Evolutionary conservation across 805 yeast species (phyloP), one percentile per base, ranked within the genome.

Genomic region (Jamesozyma rosinii): DNA sequence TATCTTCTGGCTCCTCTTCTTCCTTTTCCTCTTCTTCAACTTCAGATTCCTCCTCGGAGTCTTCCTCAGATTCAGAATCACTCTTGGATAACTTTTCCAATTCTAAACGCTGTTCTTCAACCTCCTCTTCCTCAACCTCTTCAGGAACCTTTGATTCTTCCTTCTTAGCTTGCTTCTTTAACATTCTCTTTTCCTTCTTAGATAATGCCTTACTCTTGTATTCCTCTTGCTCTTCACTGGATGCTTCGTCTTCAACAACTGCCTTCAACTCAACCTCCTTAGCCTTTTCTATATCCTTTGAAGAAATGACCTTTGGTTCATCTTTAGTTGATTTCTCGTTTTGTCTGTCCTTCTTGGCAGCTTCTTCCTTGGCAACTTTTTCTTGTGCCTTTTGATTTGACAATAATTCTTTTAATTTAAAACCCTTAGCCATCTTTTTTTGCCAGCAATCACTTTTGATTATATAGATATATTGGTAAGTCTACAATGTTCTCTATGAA

Each of bases 1-100:
- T 74, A 53, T 88, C 97, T 51, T 83, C 89, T 44, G 77, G 86
- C 6, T 80, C 90, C 35, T 76, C 83, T 26, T 74, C 80, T 37
- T 72, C 80, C 33, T 73, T 75, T 3, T 65, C 74, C n/a, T 68
- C 74, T 0, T 56, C 70, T 11, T 64, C 70, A 0, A 57, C 68
- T 0, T 64, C 68, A 0, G 61, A 67, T 1, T 66, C 67, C 1
- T 67, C 69, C 5, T 57, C 66, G 4, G 65, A 30, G 10, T 22
- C 69, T 5, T 57, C 68, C 13, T 47, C 62, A 10, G 66, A 66
- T 49, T 70, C 75, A 44, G 74, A 68, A 36, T 72, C 81, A 64
- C 79, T 74, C 49, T 72, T 74, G 40, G 79, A 79, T 50, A 76
- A 65, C 52, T 64, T 72, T 45, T 75, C 79, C 31, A 74, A 64